Evolutionary conservation across 2,329 filamentous ascomycete species (phyloP), one percentile per base, ranked within the genome.

Genomic region (Colletotrichum tropicicola): DNA sequence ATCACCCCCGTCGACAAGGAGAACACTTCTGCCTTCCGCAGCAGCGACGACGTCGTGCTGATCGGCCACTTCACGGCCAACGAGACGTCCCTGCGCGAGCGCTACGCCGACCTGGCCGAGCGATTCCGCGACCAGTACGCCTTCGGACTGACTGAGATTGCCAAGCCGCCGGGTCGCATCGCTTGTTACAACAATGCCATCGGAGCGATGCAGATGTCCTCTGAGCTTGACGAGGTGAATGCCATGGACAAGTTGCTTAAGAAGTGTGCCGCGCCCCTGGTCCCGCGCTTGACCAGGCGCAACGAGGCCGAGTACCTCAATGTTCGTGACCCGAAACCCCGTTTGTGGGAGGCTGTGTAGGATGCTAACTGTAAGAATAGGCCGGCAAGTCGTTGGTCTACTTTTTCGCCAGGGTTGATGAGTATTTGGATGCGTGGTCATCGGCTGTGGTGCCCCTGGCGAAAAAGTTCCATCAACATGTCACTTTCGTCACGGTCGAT

Each of bases 401-500:
- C 65, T 80, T 72, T 62, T 70, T 73, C 58, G 68, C 60, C 23
- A 54, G 65, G 41, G 37, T 59, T 3, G 66, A 73, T 0, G 30
- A 63, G 9, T 75, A 80, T 25, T 74, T 77, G 2, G 73, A 78
- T 3, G 67, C 63, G 1, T 84, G 80, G 70, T 73, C 9, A 73
- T 84, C 52, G 71, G 74, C 15, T 74, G 56, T 60, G 17, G 32
- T 59, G 2, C 43, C 78, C 3, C 69, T 85, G 5, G 59, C 84
- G 1, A 80, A 79, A 66, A 79, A 78, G 68, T 85, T 83, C 71
- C 68, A 74, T 57, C 81, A 84, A 12, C 85, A 83, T 59, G 75
- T 86, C 12, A 74, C 72, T 58, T 85, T 86, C 64, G 79, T 82
- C 4, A 84, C 80, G 1, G 79, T 84, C 2, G 81, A 85, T 60